Conservation (phyloP, 2,329 filamentous ascomycete genomes). For the Trichophaea hybrida region DNA sequence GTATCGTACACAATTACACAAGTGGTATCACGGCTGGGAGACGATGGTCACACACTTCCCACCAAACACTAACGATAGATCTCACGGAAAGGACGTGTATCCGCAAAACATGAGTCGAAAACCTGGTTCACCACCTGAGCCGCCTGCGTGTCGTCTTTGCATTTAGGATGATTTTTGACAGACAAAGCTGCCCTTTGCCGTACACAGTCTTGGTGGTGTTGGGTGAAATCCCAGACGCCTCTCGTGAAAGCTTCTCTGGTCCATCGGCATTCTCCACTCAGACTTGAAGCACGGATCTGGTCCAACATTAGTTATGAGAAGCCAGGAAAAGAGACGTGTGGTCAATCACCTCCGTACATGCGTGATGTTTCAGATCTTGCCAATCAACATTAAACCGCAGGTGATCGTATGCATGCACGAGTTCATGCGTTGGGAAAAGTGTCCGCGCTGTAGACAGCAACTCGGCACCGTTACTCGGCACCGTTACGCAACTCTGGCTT, state of each 20-base stretch:
- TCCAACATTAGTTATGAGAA: neutral
- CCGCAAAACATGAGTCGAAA: slow-evolving; percentile 94
- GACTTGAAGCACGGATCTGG: slow-evolving; percentile 79
- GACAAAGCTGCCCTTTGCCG: slow-evolving; percentile 65
- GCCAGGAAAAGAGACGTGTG: neutral
- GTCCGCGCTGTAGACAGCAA: too few relatives aligned
- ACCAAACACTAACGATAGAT: slow-evolving; percentile 58
- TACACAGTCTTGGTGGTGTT: slow-evolving; percentile 90
- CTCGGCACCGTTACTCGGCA: too few relatives aligned
- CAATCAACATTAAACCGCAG: slow-evolving; percentile 82
- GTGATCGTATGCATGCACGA: slow-evolving; percentile 92
- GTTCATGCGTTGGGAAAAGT: too few relatives aligned
- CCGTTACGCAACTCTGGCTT: too few relatives aligned
- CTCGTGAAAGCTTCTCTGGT: slow-evolving; percentile 69
- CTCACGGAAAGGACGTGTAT: slow-evolving; percentile 92
- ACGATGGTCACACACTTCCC: neutral
- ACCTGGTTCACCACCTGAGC: slow-evolving; percentile 84
- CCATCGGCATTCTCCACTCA: slow-evolving; percentile 90
- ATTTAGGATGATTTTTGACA: slow-evolving; percentile 60
- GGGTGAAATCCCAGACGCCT: slow-evolving; percentile 74
- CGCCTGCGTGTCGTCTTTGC: slow-evolving; percentile 75
- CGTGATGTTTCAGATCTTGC: slow-evolving; percentile 70
- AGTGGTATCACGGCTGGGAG: too few relatives aligned
- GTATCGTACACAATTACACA: too few relatives aligned
- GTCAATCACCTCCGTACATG: slow-evolving; percentile 65